Base-by-base conservation (phyloP, 1,139 yeast species). In the Nakaseomyces uthaithaninus region DNA sequence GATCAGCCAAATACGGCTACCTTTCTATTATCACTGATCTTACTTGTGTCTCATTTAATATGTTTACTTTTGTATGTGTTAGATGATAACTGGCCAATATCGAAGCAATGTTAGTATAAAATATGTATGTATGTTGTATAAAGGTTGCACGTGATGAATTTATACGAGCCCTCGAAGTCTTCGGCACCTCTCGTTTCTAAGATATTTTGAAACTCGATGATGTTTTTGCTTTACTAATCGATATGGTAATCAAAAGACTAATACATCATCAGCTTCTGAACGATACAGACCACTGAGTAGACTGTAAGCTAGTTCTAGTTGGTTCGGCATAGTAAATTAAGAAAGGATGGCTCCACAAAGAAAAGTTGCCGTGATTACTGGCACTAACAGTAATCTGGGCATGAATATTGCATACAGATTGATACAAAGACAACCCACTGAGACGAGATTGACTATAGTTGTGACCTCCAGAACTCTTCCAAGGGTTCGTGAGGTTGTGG, bases 381-480 rank as follows among this genome's bases (percentile, higher is more conserved):
- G 86, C 10, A 77, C 83, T 0, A 75, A 74, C 27, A 81, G 94
- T 50, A 85, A 83, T 56, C 72, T 91, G 16, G 98, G 98, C 3
- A 67, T 83, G 49, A 83, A 85, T 52, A 81, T 87, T 33, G 95
- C 93, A 9, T 77, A 80, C 55, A 69, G 96, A 39, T 65, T 91
- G 25, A 68, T 91, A 14, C 80, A 77, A 40, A 69, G 73, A 39
- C 60, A 75, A 3, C 76, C 79, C 3, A 57, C 65, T 1, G 68
- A 69, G 16, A 66, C 68, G 11, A 68, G 80, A 42, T 57, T 91
- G 39, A 87, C 95, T 0, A 66, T 91, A 6, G 76, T 91, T 11
- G 87, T 89, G 9, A 87, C 97, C 0, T 84, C 95, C 3, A 70
- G 98, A 50, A 85, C 95, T 0, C 68, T 91, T 36, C 87, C 95